Base-by-base conservation (phyloP, 139 green algal genomes). In the Chlorella sp. region DNA sequence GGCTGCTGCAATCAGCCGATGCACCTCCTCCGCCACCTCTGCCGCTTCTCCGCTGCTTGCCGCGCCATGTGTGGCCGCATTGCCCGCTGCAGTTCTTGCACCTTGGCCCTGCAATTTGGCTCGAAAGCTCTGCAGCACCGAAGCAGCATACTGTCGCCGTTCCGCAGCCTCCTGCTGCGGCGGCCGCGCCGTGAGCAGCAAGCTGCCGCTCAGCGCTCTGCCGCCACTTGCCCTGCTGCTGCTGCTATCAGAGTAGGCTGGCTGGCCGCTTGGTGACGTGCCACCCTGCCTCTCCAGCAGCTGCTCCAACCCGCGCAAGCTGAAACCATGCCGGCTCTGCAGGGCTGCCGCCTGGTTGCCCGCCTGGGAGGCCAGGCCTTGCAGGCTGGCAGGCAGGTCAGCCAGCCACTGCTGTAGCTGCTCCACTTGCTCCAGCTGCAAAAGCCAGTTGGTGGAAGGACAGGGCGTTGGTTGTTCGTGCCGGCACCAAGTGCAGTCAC, bases 1-100 rank as follows among this genome's bases (percentile, higher is more conserved):
- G 26, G 95, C 94, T 41, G 92, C 81, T 28, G 70, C 57, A 13
- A 98, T 75, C 16, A 98, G 84, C 69, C 94, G 83, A 60, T 93
- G 69, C 32, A 75, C 60, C 30, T 96, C 91, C 18, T 25, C 16
- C 38, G 63, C 75, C 21, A 82, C 55, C 3, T 38, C 55, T n/a
- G 34, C 56, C 21, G 6, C 20, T 13, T 32, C 56, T 39, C 26
- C 16, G 44, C 60, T 65, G 25, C 44, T 55, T 15, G 23, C 55
- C 12, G 17, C n/a, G 44, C 65, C n/a, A n/a, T n/a, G n/a, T 62
- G 65, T 44, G 30, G n/a, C 13, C 32, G 47, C 56, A 7, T 16
- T n/a, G 7, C 25, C 44, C 18, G 23, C 16, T 34, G 28, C 51
- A 51, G 21, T 11, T n/a, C n/a, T n/a, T 21, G 21, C 36, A 4